Evolutionary conservation across 2,329 filamentous ascomycete species (phyloP).

Genomic region (Zalaria sp.): DNA sequence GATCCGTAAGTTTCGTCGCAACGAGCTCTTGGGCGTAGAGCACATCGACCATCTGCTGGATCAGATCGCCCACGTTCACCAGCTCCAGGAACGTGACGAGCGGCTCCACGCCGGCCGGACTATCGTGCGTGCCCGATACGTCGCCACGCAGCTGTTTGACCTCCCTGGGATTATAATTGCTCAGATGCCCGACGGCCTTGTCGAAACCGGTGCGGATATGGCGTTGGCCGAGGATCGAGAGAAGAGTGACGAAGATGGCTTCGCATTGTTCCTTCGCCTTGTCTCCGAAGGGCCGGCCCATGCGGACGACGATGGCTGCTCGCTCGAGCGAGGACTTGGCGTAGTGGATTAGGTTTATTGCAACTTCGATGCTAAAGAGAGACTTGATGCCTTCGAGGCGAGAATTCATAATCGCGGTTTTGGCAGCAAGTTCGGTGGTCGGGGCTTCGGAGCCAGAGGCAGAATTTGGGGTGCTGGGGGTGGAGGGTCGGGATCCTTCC

Average conservation of each 20-base stretch:
- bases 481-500: conserved; percentile 11
- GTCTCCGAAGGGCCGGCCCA: conserved; percentile 62
- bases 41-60: conserved; percentile 97
- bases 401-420: conserved; percentile 94
- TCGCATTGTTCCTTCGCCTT: conserved; percentile 82
- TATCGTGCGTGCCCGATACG: conserved; percentile 2
- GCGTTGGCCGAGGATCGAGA: conserved; percentile 70
- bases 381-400: conserved; percentile 88
- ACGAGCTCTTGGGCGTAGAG: conserved; percentile 95
- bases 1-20: conserved; percentile 66
- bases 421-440: conserved; percentile 83
- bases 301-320: conserved; percentile 64
- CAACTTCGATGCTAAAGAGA: conserved; percentile 91
- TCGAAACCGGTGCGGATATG: conserved; percentile 92
- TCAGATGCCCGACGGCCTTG: conserved; percentile 80
- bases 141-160: conserved; percentile 43
- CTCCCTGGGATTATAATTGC: conserved; percentile 79
- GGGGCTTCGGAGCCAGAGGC: conserved; percentile 47
- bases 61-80: conserved; percentile 94
- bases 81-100: conserved; percentile 92
- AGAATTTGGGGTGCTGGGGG: conserved; percentile 11
- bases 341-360: conserved; percentile 72
- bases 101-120: conserved; percentile 59
- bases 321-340: conserved; percentile 82
- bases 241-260: conserved; percentile 69